A percentile compares a stretch with the other conserved stretches of the same genome.
These are phyloP conservation scores for Russula sp. DNA, from an alignment of 768 basidiomycete genomes.

Conservation along the genomic window DNA sequence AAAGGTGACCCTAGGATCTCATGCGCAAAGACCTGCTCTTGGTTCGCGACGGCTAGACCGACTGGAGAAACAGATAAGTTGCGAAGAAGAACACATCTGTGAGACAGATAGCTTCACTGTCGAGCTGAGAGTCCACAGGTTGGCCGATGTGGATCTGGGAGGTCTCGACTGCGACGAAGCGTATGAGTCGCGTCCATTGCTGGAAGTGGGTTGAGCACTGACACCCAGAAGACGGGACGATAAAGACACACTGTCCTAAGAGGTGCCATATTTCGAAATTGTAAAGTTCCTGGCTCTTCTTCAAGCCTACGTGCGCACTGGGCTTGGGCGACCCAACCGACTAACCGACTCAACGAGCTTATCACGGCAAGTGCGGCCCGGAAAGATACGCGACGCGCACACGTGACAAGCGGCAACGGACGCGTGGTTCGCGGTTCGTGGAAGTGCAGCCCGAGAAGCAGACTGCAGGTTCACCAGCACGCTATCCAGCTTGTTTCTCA, in stretches of 20 bases:
- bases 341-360: background rate
- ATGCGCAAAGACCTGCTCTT: conserved; percentile 52
- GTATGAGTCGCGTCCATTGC: conserved; percentile 78
- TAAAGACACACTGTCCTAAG: conserved; percentile 43
- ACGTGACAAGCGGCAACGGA: conserved; percentile 8
- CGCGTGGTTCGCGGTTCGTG: no score
- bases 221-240: background rate
- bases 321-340: no score
- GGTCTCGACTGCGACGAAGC: conserved; percentile 74
- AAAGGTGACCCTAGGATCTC: conserved; percentile 68
- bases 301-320: background rate
- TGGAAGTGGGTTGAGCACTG: conserved; percentile 24
- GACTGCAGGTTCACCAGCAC: background rate
- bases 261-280: conserved; percentile 41
- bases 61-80: conserved; percentile 36
- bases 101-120: conserved; percentile 37
- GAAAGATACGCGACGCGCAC: conserved; percentile 2
- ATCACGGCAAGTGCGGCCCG: background rate
- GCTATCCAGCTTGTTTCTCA: background rate
- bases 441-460: no score
- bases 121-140: conserved; percentile 58
- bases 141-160: conserved; percentile 68
- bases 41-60: conserved; percentile 43
- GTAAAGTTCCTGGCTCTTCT: background rate
- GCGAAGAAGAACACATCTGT: background rate